A percentile compares a stretch with the other conserved stretches of the same genome.
These are phyloP conservation scores for Moringa oleifera DNA, from an alignment of 345 rosid species.

Conservation along the genomic window DNA sequence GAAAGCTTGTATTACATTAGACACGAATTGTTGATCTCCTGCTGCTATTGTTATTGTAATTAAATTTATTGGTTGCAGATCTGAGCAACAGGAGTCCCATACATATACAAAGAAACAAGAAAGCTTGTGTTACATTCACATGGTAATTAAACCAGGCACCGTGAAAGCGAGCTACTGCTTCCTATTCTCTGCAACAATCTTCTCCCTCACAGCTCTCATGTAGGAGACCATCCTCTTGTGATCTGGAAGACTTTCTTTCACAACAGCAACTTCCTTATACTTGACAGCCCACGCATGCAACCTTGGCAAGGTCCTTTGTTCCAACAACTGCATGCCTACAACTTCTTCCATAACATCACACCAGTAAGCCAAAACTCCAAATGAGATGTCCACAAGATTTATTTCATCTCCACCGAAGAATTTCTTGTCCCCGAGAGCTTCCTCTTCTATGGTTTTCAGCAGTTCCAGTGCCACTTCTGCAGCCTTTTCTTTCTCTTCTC, in stretches of 20 bases:
- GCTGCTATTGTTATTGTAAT: too few species aligned
- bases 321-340: not conserved
- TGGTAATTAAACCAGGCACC: too few species aligned
- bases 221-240: not conserved
- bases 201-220: constrained; percentile 2
- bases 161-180: too few species aligned
- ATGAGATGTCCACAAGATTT: not conserved
- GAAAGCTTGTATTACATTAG: too few species aligned
- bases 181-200: not conserved
- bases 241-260: constrained; percentile 15
- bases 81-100: too few species aligned
- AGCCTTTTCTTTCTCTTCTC: constrained; percentile 8
- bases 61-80: too few species aligned
- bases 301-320: constrained; percentile 6
- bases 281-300: constrained; percentile 10
- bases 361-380: constrained; percentile 2
- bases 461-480: not conserved
- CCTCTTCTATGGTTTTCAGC: constrained; percentile 9
- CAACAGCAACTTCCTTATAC: constrained; percentile 4
- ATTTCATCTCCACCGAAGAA: not conserved
- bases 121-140: too few species aligned
- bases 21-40: too few species aligned
- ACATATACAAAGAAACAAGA: too few species aligned
- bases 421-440: constrained; percentile 1
- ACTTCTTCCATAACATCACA: not conserved